A percentile compares a stretch with the other conserved stretches of the same genome.
Conservation (phyloP, 441 rosid genomes). For the Raphanus hybrid region DNA sequence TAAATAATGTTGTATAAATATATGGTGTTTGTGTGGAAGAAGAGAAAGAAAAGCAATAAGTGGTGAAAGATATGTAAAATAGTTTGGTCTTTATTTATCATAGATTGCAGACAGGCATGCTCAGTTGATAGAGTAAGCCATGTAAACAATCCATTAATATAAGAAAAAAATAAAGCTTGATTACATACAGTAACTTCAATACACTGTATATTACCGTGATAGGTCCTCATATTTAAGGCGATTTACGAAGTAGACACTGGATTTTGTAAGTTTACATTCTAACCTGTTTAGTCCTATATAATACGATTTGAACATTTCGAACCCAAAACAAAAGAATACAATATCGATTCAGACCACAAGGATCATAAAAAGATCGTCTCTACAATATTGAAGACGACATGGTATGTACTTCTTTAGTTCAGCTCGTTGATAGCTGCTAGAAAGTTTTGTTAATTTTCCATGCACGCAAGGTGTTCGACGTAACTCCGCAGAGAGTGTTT, state of each 20-base stretch:
- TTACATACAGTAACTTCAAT: background rate
- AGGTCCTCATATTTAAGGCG: background rate
- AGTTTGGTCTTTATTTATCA: slow-evolving; percentile 31
- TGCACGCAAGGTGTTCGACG: slow-evolving; percentile 37
- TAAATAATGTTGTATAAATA: slow-evolving; percentile 22
- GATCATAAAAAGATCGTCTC: slow-evolving; percentile 3
- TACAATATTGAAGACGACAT: background rate
- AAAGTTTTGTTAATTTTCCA: background rate
- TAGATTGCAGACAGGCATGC: slow-evolving; percentile 15
- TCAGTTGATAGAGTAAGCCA: slow-evolving; percentile 32
- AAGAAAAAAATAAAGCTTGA: slow-evolving; percentile 6
- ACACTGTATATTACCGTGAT: background rate
- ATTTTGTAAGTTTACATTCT: background rate
- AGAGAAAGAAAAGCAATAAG: background rate
- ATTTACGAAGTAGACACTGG: background rate
- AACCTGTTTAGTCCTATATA: background rate
- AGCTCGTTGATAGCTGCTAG: background rate
- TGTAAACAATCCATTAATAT: slow-evolving; percentile 35
- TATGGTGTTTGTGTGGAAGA: slow-evolving; percentile 22
- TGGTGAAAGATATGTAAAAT: slow-evolving; percentile 34
- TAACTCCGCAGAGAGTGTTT: slow-evolving; percentile 22
- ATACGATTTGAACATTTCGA: background rate
- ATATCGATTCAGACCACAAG: background rate
- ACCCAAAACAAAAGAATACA: background rate
- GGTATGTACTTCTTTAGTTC: background rate